Evolutionary conservation across 2,329 filamentous ascomycete species (phyloP).

Genomic region (Hymenoscyphus infarciens): DNA sequence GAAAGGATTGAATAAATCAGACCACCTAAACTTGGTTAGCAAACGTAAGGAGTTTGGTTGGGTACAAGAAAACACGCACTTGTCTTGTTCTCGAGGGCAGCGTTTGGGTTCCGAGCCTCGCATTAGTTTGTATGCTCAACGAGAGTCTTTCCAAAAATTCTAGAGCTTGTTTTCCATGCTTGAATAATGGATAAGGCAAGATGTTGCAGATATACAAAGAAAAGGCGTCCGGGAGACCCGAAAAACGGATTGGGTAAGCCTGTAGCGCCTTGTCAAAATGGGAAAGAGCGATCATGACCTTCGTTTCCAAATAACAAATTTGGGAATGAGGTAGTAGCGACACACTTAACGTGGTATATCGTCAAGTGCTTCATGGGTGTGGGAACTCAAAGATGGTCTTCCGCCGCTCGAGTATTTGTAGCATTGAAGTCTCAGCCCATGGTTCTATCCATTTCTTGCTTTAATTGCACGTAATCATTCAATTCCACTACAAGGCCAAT

Average conservation of each 20-base stretch:
- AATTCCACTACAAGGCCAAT: too few relatives aligned
- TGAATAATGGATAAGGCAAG: not conserved
- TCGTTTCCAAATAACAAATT: not conserved
- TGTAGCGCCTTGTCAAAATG: not conserved
- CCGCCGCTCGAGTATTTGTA: too few relatives aligned
- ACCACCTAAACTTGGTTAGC: not conserved
- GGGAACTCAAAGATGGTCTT: not conserved
- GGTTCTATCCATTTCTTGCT: too few relatives aligned
- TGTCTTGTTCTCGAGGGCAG: not conserved
- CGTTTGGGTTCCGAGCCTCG: not conserved
- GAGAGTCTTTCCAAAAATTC: not conserved
- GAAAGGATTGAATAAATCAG: not conserved
- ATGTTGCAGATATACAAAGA: not conserved
- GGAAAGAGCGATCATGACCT: not conserved
- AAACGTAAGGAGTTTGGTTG: conserved; percentile 33
- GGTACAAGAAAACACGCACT: not conserved
- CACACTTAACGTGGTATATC: not conserved
- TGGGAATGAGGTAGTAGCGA: not conserved
- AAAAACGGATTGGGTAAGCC: not conserved
- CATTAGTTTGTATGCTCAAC: not conserved
- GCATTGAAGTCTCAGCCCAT: too few relatives aligned
- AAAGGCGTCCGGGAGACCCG: not conserved
- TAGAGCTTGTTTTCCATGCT: not conserved
- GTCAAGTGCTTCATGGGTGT: not conserved
- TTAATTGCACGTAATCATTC: too few relatives aligned